Conservation (phyloP, 2,329 filamentous ascomycete genomes). For the Orbilia javanica region DNA sequence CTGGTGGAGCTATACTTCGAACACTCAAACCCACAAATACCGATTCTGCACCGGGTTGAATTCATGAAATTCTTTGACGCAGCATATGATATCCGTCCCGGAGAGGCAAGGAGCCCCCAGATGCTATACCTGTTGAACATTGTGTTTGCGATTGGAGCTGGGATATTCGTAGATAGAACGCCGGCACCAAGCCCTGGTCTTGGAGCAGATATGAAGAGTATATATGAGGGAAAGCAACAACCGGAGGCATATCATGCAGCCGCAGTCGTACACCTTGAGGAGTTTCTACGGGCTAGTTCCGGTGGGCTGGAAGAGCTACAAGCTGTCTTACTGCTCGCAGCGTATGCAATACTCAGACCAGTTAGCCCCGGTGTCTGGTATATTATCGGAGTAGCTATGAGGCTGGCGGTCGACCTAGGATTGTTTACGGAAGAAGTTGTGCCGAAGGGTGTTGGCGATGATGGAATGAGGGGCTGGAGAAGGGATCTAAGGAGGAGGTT, state of each 20-base stretch:
- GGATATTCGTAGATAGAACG: constrained; percentile 80
- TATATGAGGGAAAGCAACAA: constrained; percentile 68
- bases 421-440: constrained; percentile 87
- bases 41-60: constrained; percentile 87
- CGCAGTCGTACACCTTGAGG: constrained; percentile 89
- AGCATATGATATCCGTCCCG: constrained; percentile 75
- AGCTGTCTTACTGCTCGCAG: constrained; percentile 88
- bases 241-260: constrained; percentile 97
- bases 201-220: constrained; percentile 31
- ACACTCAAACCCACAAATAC: constrained; percentile 95
- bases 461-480: constrained; percentile 81
- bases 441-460: constrained; percentile 67
- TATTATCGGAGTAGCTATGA: constrained; percentile 92
- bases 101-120: constrained; percentile 74
- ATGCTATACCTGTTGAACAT: constrained; percentile 91
- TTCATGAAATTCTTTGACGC: constrained; percentile 90
- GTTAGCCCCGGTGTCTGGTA: constrained; percentile 97
- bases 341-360: constrained; percentile 89
- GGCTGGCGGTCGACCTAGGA: constrained; percentile 89
- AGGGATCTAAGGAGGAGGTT: constrained; percentile 86
- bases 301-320: constrained; percentile 93
- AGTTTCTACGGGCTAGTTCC: constrained; percentile 83
- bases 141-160: constrained; percentile 94
- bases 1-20: constrained; percentile 91
- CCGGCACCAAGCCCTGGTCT: constrained; percentile 60